phyloP scores from a whole-genome alignment of 768 basidiomycete genomes.

The Rhizopogon roseolus region DNA sequence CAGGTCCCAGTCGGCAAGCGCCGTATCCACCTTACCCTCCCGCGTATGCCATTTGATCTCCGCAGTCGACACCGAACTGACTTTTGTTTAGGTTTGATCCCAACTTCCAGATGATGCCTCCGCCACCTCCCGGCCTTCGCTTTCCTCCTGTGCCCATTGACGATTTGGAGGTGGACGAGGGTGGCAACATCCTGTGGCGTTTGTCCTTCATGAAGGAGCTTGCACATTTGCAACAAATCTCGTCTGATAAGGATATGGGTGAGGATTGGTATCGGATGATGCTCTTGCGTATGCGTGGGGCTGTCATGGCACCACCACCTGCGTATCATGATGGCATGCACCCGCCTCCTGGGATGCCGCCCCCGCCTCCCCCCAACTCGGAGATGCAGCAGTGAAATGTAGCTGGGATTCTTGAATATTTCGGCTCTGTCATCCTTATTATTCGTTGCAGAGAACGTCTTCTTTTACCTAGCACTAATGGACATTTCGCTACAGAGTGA shows the following conservation, averaged over 20 bases:
- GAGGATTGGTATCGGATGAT: constrained; percentile 87
- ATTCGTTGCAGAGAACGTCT: not conserved
- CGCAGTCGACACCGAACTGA: constrained; percentile 4
- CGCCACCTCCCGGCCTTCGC: constrained; percentile 47
- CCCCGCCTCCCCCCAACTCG: constrained; percentile 29
- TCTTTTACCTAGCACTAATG: not conserved
- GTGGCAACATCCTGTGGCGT: constrained; percentile 79
- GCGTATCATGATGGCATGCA: constrained; percentile 33
- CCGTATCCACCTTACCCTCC: constrained; percentile 62
- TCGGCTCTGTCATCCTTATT: not conserved
- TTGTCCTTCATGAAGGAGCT: constrained; percentile 79
- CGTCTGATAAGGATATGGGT: constrained; percentile 75
- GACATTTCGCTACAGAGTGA: not conserved
- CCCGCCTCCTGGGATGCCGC: constrained; percentile 31
- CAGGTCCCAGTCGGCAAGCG: constrained; percentile 52
- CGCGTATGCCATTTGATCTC: constrained; percentile 28
- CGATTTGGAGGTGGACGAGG: constrained; percentile 71
- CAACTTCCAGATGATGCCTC: constrained; percentile 61
- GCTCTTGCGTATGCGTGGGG: constrained; percentile 71
- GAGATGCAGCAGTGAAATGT: constrained; percentile 24
- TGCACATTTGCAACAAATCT: constrained; percentile 67
- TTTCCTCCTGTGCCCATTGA: constrained; percentile 68
- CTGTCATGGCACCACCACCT: constrained; percentile 51
- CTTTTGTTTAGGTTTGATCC: constrained; percentile 59
- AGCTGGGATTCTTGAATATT: constrained; percentile 3